Evolutionary conservation across 2,329 filamentous ascomycete genomes (phyloP).

Genomic region (Cadophora luteo-olivacea): DNA sequence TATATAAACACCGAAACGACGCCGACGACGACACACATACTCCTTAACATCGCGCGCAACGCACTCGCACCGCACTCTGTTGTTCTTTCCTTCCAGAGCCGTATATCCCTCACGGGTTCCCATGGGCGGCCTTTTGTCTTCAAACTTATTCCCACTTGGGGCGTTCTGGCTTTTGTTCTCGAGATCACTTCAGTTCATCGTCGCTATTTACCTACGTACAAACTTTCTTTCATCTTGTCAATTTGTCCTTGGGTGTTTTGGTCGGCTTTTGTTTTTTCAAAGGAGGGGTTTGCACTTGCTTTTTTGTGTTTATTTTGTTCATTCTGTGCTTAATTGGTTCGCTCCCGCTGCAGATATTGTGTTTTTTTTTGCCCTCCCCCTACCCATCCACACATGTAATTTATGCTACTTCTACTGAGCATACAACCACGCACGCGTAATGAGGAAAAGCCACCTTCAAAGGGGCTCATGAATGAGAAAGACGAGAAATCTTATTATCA

Average conservation of each 20-base stretch:
- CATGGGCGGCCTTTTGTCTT: slow-evolving; percentile 30
- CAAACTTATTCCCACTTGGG: slow-evolving; percentile 12
- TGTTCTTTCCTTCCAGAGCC: slow-evolving; percentile 26
- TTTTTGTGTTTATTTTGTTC: background rate
- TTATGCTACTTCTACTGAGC: slow-evolving; percentile 10
- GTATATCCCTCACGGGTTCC: slow-evolving; percentile 32
- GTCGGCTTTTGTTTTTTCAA: background rate
- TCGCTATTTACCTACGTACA: slow-evolving; percentile 17
- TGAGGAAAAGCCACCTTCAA: background rate
- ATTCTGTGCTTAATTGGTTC: slow-evolving; percentile 7
- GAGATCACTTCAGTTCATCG: slow-evolving; percentile 16
- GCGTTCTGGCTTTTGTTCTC: slow-evolving; percentile 28
- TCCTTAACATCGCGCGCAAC: slow-evolving; percentile 17
- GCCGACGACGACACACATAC: slow-evolving; percentile 26
- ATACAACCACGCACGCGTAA: slow-evolving; percentile 12
- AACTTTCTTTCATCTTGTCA: slow-evolving; percentile 14
- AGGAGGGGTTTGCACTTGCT: background rate
- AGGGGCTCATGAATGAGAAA: slow-evolving; percentile 10
- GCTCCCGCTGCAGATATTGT: background rate
- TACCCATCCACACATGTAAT: slow-evolving; percentile 7
- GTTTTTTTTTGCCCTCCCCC: too few relatives aligned
- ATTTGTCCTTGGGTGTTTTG: slow-evolving; percentile 13
- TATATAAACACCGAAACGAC: slow-evolving; percentile 25
- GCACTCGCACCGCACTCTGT: too few relatives aligned
- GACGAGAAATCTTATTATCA: background rate